phyloP scores from a whole-genome alignment of 805 yeast genomes.

The Candida tallmaniae region DNA sequence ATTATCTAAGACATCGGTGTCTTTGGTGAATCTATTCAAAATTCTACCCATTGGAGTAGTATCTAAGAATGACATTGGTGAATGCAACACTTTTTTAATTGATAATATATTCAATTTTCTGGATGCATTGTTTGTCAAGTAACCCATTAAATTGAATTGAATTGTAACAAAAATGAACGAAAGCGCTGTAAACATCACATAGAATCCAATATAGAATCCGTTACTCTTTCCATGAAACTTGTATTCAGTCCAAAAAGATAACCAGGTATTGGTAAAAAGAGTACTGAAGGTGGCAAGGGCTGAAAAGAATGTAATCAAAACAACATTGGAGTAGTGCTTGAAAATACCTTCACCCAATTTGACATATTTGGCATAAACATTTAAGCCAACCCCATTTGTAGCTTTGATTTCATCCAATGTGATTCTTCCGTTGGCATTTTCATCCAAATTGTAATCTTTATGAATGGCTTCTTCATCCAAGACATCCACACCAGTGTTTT shows the following conservation, averaged over 20 bases:
- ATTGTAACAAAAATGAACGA: slow-evolving; percentile 39
- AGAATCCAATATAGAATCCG: slow-evolving; percentile 70
- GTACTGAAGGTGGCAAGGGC: slow-evolving; percentile 41
- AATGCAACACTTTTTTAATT: slow-evolving; percentile 53
- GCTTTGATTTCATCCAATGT: slow-evolving; percentile 54
- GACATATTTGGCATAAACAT: slow-evolving; percentile 49
- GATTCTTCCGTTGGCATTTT: slow-evolving; percentile 18
- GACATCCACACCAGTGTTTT: slow-evolving; percentile 3
- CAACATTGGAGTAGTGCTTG: slow-evolving; percentile 21
- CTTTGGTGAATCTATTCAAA: slow-evolving; percentile 81
- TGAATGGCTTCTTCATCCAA: slow-evolving; percentile 34
- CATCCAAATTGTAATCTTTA: slow-evolving; percentile 25
- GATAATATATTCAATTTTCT: slow-evolving; percentile 59
- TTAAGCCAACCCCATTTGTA: slow-evolving; percentile 46
- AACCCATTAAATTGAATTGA: slow-evolving; percentile 45
- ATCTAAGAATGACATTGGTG: slow-evolving; percentile 82
- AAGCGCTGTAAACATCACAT: slow-evolving; percentile 55
- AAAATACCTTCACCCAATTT: slow-evolving; percentile 51
- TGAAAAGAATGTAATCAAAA: slow-evolving; percentile 17
- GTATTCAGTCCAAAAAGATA: slow-evolving; percentile 72
- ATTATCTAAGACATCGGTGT: slow-evolving; percentile 79
- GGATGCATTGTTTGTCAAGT: slow-evolving; percentile 48
- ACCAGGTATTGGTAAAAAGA: slow-evolving; percentile 68
- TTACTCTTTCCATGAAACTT: slow-evolving; percentile 45
- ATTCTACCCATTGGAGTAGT: slow-evolving; percentile 86